Evolutionary conservation across 371 early-diverging fungal genomes (phyloP), one percentile per base, ranked within the genome.

Genomic region (Mortierella sp.): DNA sequence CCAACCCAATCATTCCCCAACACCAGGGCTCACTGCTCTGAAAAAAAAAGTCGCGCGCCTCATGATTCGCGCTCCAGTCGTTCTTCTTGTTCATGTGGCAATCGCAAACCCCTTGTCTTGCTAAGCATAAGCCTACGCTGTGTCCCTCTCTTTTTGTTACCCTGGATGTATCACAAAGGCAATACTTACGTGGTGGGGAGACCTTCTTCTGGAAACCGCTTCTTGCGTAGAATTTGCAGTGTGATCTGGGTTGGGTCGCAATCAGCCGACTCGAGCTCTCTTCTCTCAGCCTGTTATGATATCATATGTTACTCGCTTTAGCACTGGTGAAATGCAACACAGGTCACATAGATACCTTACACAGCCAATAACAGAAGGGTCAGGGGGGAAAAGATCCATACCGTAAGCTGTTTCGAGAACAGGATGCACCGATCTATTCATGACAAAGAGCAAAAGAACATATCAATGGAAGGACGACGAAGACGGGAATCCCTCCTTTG

Each of bases 331-430:
- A 14, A 34, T 34, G 37, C n/a, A n/a, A n/a, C n/a, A n/a, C n/a
- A n/a, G n/a, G n/a, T n/a, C n/a, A n/a, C n/a, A n/a, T n/a, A n/a
- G n/a, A n/a, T n/a, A n/a, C n/a, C n/a, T n/a, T n/a, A n/a, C n/a
- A n/a, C n/a, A n/a, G n/a, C n/a, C n/a, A n/a, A n/a, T n/a, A n/a
- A n/a, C n/a, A n/a, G n/a, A n/a, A n/a, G n/a, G n/a, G n/a, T n/a
- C n/a, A n/a, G n/a, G n/a, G n/a, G n/a, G n/a, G n/a, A n/a, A n/a
- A n/a, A n/a, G n/a, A n/a, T 53, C 34, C 57, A 51, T 81, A 82
- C 84, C 52, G 71, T 60, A 12, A 88, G 69, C 34, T 83, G 73
- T 30, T 78, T 86, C 44, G 88, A 88, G 59, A 86, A 86, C 17
- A 79, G 64, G 30, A 89, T 82, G 21, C 85, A 86, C 34, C 81